Evolutionary conservation across 176 grass and related monocot genomes (phyloP), one percentile per base, ranked within the genome.

Genomic region (Ensete ventricosum): DNA sequence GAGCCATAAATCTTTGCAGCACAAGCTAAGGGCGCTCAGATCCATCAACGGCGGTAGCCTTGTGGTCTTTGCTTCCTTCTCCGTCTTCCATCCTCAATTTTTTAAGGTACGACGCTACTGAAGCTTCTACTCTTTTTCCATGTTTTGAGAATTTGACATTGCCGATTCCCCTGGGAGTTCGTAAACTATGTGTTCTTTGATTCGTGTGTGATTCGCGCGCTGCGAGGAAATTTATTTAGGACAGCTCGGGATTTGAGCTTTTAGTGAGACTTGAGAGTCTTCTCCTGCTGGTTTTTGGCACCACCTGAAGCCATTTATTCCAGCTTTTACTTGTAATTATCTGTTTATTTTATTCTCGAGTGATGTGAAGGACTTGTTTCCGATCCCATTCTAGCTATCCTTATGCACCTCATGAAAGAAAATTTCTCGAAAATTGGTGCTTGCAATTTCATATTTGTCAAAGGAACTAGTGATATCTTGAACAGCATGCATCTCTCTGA

Each of bases 191-290:
- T 22, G 10, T 55, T 29, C 52, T 57, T 51, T 19, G 17, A 17
- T 54, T 29, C 24, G 22, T 27, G 52, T 54, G 53, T 23, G 72
- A 74, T 55, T 73, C 53, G 53, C 71, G 52, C 71, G 52, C 52
- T 29, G 9, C 51, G 21, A 52, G 12, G 14, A 50, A 76, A 70
- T 14, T 70, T 50, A 50, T n/a, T 75, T 21, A 43, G 64, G 29
- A 58, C 10, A 48, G 51, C 64, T 52, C 11, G n/a, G 58, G 26
- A 64, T 64, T 52, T 16, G 74, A 25, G 48, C 9, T n/a, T 9
- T 51, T n/a, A 51, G 8, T 69, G 0, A 62, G 29, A 50, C 52
- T 63, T 50, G 9, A 50, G 29, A 9, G 34, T 62, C 34, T 60
- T 11, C 55, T 49, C 17, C 9, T 76, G 22, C 10, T 49, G 9